These are phyloP conservation scores for Arthroderma sp. DNA, from an alignment of 2,329 filamentous ascomycete species.

Conservation along the genomic window DNA sequence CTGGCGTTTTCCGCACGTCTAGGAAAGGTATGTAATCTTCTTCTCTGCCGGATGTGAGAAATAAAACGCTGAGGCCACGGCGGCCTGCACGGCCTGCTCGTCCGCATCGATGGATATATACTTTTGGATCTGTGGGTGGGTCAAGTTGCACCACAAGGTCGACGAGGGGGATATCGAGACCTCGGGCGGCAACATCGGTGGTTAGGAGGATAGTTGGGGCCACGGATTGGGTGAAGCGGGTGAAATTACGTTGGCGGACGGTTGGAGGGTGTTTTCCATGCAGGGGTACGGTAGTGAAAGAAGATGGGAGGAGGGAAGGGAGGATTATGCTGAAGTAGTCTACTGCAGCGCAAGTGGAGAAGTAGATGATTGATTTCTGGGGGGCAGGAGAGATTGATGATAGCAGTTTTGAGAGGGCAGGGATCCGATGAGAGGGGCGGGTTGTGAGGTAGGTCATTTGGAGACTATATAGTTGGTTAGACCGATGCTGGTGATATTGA, in stretches of 20 bases:
- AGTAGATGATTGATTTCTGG: slow-evolving; percentile 77
- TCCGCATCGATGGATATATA: slow-evolving; percentile 56
- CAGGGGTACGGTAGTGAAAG: slow-evolving; percentile 63
- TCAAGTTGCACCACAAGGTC: slow-evolving; percentile 87
- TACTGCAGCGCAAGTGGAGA: slow-evolving; percentile 87
- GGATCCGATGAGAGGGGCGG: slow-evolving; percentile 67
- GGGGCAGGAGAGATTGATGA: slow-evolving; percentile 58
- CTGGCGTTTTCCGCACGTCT: slow-evolving; percentile 74
- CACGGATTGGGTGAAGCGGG: slow-evolving; percentile 61
- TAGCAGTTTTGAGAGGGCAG: slow-evolving; percentile 59
- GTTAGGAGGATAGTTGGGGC: slow-evolving; percentile 74
- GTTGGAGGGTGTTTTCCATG: slow-evolving; percentile 88
- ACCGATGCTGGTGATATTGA: neutral
- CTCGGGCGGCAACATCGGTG: slow-evolving; percentile 81
- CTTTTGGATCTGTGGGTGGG: slow-evolving; percentile 76
- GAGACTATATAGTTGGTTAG: slow-evolving; percentile 39
- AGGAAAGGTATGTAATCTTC: slow-evolving; percentile 85
- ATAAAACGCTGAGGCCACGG: slow-evolving; percentile 70
- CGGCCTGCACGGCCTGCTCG: slow-evolving; percentile 52
- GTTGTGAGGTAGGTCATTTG: slow-evolving; percentile 75
- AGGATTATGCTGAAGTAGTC: slow-evolving; percentile 85
- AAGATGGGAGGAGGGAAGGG: slow-evolving; percentile 54
- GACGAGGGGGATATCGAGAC: slow-evolving; percentile 82
- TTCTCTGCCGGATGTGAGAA: slow-evolving; percentile 73
- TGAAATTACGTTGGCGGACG: slow-evolving; percentile 78